Percentiles rank a stretch among this genome's conserved stretches.
phyloP scores from a whole-genome alignment of 768 basidiomycete genomes.

The Rhizopogon rudus region DNA sequence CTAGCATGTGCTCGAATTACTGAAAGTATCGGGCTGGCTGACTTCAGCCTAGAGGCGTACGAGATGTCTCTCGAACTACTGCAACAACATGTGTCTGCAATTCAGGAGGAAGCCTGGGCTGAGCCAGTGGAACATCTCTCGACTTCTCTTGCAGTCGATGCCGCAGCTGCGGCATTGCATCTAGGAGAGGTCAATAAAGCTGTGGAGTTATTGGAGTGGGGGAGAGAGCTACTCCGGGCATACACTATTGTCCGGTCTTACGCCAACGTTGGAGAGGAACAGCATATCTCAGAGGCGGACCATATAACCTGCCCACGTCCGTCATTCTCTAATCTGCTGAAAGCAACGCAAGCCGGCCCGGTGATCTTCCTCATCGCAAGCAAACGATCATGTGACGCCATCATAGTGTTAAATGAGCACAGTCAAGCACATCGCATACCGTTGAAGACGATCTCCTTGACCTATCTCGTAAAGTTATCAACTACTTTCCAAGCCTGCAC shows the following conservation, averaged over 20 bases:
- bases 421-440: not conserved
- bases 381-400: not conserved
- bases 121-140: not conserved
- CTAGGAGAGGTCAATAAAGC: not conserved
- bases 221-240: not conserved
- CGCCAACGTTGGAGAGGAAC: too few relatives aligned
- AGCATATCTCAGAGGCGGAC: too few relatives aligned
- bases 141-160: not conserved
- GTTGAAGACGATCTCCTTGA: not conserved
- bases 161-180: not conserved
- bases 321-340: not conserved
- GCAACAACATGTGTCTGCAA: too few relatives aligned
- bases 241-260: not conserved
- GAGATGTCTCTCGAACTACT: not conserved
- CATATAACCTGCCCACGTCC: too few relatives aligned
- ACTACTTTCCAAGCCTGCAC: not conserved
- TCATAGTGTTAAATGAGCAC: not conserved
- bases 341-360: not conserved
- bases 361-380: not conserved
- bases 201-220: slow-evolving; percentile 1
- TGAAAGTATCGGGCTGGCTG: not conserved
- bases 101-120: too few relatives aligned
- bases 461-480: too few relatives aligned
- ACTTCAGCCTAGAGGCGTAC: slow-evolving; percentile 1
- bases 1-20: not conserved